A percentile compares a stretch with the other conserved stretches of the same genome.
Conservation (phyloP, 2,329 filamentous ascomycete species). For the Paecilomyces dactylethromorphus region DNA sequence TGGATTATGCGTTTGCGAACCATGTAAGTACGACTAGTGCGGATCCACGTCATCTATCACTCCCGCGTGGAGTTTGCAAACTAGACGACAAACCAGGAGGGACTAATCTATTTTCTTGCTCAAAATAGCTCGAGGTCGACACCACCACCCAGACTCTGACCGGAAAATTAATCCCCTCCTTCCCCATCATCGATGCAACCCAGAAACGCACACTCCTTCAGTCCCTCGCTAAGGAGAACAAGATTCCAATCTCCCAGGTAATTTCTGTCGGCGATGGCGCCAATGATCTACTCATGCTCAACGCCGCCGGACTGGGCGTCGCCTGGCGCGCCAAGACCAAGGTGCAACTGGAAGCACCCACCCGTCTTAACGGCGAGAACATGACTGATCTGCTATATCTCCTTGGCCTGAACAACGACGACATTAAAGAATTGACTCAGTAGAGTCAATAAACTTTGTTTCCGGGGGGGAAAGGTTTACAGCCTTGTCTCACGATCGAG, state of each 20-base stretch:
- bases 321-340: slow-evolving; percentile 60
- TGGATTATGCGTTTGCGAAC: slow-evolving; percentile 87
- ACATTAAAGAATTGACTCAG: slow-evolving; percentile 40
- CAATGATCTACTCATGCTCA: slow-evolving; percentile 61
- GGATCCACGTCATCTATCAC: not conserved
- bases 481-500: not conserved
- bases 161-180: slow-evolving; percentile 47
- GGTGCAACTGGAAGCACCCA: slow-evolving; percentile 56
- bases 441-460: slow-evolving; percentile 9
- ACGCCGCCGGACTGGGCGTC: slow-evolving; percentile 54
- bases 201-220: slow-evolving; percentile 52
- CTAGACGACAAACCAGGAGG: not conserved
- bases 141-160: slow-evolving; percentile 44
- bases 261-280: slow-evolving; percentile 58
- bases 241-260: slow-evolving; percentile 48
- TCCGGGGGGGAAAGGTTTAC: not conserved
- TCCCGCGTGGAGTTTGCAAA: not conserved
- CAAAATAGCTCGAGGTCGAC: slow-evolving; percentile 43
- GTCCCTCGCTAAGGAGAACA: slow-evolving; percentile 49
- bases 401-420: slow-evolving; percentile 46
- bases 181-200: slow-evolving; percentile 54
- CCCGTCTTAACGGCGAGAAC: slow-evolving; percentile 51
- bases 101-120: not conserved
- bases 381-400: slow-evolving; percentile 55
- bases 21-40: slow-evolving; percentile 45